phyloP scores from a whole-genome alignment of 1,284 basidiomycete genomes.

The Testicularia cyperi region DNA sequence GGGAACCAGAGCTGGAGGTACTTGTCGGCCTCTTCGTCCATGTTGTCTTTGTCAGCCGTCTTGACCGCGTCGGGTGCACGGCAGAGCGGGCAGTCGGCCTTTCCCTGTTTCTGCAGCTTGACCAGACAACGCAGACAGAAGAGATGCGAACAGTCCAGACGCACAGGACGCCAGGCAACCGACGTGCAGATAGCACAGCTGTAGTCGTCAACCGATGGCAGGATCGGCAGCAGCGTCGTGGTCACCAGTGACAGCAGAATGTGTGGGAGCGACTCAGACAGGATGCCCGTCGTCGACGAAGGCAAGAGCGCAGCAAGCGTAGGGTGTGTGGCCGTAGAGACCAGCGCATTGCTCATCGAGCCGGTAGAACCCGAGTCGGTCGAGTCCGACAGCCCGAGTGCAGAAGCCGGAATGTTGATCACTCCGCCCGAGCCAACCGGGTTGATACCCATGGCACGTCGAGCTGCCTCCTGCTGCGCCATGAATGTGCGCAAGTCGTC shows the following conservation, averaged over 20 bases:
- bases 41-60: conserved; percentile 62
- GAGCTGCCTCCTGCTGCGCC: conserved; percentile 43
- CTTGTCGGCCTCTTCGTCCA: conserved; percentile 77
- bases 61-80: conserved; percentile 44
- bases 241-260: conserved; percentile 82
- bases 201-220: conserved; percentile 76
- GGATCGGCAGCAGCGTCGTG: conserved; percentile 77
- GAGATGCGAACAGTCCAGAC: conserved; percentile 80
- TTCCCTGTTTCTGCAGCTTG: conserved; percentile 85
- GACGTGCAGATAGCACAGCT: conserved; percentile 63
- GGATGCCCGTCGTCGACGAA: conserved; percentile 43
- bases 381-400: conserved; percentile 9
- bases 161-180: conserved; percentile 65
- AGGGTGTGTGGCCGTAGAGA: conserved; percentile 41
- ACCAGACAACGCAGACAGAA: conserved; percentile 88
- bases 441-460: conserved; percentile 23
- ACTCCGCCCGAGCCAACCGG: conserved; percentile 31
- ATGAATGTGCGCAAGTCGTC: conserved; percentile 45
- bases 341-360: conserved; percentile 28
- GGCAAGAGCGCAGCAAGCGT: conserved; percentile 51
- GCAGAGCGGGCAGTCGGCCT: conserved; percentile 83
- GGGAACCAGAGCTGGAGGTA: conserved; percentile 95
- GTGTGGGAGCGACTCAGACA: conserved; percentile 67
- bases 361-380: conserved; percentile 1
- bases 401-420: conserved; percentile 18